These are phyloP conservation scores for Polychytrium aggregatum DNA, from an alignment of 192 early-diverging fungal genomes.

Conservation along the genomic window DNA sequence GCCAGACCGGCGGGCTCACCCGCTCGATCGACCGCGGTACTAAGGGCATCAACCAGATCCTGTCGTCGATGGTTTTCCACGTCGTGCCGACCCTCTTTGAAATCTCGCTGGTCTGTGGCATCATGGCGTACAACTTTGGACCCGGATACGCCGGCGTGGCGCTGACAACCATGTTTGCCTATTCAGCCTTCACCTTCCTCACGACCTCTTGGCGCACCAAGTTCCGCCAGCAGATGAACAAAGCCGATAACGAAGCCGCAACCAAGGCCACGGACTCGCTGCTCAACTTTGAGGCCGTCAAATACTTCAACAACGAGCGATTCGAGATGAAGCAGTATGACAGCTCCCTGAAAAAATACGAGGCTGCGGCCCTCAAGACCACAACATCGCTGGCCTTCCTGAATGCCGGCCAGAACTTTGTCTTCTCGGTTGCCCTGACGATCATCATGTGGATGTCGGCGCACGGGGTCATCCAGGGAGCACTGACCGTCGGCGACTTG, in stretches of 20 bases:
- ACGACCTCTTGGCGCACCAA: conserved; percentile 77
- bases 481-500: conserved; percentile 90
- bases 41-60: conserved; percentile 93
- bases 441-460: conserved; percentile 94
- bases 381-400: conserved; percentile 77
- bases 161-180: conserved; percentile 50
- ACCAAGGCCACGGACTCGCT: conserved; percentile 89
- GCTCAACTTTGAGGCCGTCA: conserved; percentile 96
- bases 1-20: conserved; percentile 94
- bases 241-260: conserved; percentile 91
- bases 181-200: conserved; percentile 40
- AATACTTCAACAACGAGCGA: conserved; percentile 90
- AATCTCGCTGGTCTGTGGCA: conserved; percentile 89
- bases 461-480: conserved; percentile 64
- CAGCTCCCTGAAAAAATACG: conserved; percentile 77
- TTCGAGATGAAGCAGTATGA: conserved; percentile 88
- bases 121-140: conserved; percentile 69
- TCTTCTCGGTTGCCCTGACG: conserved; percentile 88
- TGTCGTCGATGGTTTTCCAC: conserved; percentile 92
- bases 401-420: conserved; percentile 91
- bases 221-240: conserved; percentile 81
- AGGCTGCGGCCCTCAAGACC: conserved; percentile 85
- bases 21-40: conserved; percentile 84
- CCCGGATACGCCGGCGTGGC: conserved; percentile 76
- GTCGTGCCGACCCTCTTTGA: conserved; percentile 89